Conservation (phyloP, 306 rosid species). For the Vigna reflexopilosa region DNA sequence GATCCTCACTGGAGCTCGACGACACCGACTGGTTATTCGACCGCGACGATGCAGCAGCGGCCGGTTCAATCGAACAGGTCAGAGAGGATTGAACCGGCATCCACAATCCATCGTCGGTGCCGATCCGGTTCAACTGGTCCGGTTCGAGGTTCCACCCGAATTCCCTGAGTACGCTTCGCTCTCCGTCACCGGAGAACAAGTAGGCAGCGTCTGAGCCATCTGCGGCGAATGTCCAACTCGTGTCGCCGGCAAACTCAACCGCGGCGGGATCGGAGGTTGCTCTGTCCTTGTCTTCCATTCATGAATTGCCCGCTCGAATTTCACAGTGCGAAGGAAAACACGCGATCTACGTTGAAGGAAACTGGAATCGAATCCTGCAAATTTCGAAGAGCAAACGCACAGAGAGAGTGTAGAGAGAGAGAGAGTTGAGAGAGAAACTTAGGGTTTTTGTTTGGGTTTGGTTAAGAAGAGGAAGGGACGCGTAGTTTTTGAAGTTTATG, state of each 20-base stretch:
- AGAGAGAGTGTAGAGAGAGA: neutral
- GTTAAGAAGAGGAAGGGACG: slow-evolving; percentile 68
- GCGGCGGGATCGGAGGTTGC: slow-evolving; percentile 50
- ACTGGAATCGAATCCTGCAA: slow-evolving; percentile 21
- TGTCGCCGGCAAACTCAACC: slow-evolving; percentile 51
- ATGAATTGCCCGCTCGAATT: slow-evolving; percentile 32
- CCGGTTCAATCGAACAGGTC: slow-evolving; percentile 46
- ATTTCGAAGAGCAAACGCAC: slow-evolving; percentile 19
- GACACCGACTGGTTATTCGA: slow-evolving; percentile 75
- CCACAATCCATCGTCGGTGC: slow-evolving; percentile 40
- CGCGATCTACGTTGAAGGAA: slow-evolving; percentile 11
- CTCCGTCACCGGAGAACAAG: slow-evolving; percentile 55
- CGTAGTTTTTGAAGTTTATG: slow-evolving; percentile 66
- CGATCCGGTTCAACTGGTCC: slow-evolving; percentile 51
- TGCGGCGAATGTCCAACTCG: slow-evolving; percentile 61
- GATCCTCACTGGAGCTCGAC: slow-evolving; percentile 89
- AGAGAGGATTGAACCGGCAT: slow-evolving; percentile 44
- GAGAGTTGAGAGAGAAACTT: slow-evolving; percentile 39
- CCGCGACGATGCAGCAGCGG: slow-evolving; percentile 26
- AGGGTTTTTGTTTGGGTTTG: slow-evolving; percentile 61
- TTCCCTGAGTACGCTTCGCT: slow-evolving; percentile 60
- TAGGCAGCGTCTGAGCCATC: slow-evolving; percentile 50
- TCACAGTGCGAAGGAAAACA: neutral
- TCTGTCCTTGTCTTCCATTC: slow-evolving; percentile 55
- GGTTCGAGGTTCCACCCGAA: slow-evolving; percentile 75